Evolutionary conservation across 768 basidiomycete species (phyloP).

Genomic region (Mrakia frigida): DNA sequence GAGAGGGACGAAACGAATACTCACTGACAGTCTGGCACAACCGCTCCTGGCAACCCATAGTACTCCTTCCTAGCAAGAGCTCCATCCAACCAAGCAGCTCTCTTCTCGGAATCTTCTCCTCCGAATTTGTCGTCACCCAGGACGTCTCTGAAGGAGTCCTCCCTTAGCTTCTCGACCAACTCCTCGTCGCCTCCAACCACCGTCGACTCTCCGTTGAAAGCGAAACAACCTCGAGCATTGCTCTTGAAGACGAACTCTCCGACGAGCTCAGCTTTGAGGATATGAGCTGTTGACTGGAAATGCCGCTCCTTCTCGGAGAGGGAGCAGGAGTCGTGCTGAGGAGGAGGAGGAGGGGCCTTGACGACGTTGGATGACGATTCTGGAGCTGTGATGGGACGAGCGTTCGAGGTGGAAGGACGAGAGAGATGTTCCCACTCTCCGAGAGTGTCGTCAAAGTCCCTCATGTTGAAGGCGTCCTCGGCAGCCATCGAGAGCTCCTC

Average conservation of each 20-base stretch:
- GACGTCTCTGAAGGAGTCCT: background rate
- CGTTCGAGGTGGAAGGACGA: background rate
- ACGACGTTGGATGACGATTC: background rate
- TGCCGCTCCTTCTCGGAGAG: background rate
- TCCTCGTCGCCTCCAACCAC: background rate
- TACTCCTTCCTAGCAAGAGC: background rate
- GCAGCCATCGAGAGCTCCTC: background rate
- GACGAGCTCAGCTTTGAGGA: conserved; percentile 6
- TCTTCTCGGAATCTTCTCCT: conserved; percentile 3
- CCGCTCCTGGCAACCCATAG: background rate
- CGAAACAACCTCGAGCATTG: background rate
- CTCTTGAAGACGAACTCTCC: conserved; percentile 11
- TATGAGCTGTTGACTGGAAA: background rate
- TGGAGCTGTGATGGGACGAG: background rate
- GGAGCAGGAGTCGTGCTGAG: conserved; percentile 4
- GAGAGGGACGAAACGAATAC: too few relatives aligned
- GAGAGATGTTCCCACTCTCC: conserved; percentile 7
- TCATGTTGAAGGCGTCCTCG: background rate
- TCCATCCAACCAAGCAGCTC: conserved; percentile 1
- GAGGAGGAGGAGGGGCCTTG: background rate
- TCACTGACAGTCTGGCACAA: background rate
- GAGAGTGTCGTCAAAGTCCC: background rate
- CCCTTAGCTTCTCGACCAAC: background rate
- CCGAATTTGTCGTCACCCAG: background rate
- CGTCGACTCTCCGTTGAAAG: background rate